Base-by-base conservation (phyloP, 306 rosid genomes). In the Urtica urens region DNA sequence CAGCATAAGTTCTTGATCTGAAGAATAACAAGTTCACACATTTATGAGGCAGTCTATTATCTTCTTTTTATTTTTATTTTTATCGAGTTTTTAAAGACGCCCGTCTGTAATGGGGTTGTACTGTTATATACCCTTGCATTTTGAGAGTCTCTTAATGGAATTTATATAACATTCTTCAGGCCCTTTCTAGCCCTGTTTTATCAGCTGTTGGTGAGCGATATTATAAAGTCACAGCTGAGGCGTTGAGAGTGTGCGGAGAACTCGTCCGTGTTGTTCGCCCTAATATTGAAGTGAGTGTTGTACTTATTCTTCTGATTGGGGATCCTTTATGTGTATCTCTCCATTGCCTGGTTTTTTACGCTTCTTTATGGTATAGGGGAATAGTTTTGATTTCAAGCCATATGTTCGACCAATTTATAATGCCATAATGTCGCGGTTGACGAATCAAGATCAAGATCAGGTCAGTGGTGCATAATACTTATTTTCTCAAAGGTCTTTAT, bases 391-490 rank as follows among this genome's bases (percentile, higher is more conserved):
- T 65, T 92, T 85, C 69, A 78, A 80, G 58, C 83, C 92, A 20
- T 85, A 71, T 54, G 93, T 92, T 57, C 96, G 59, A 54, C 96
- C 99, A 25, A 78, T 92, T 57, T 92, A 79, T 65, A 72, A 73
- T 49, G 94, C 81, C 64, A 92, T 92, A 58, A 92, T 92, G 99
- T 79, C 99, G 28, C 93, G 99, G 48, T 68, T 92, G 85, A 82
- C 86, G 62, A 92, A 92, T 78, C 99, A 92, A 80, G 99, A 92
- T 76, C 99, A 92, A 65, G 99, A 92, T 80, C 99, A 92, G 94
- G 99, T 92, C 55, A 48, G 92, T 63, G 31, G 40, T 39, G n/a
- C n/a, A n/a, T n/a, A 7, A 4, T 12, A 11, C 60, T 43, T 44
- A 51, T 45, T 47, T 74, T 35, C 2, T 55, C 9, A 10, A 42